phyloP scores from a whole-genome alignment of 768 basidiomycete species.

The Hygrophorus russula region DNA sequence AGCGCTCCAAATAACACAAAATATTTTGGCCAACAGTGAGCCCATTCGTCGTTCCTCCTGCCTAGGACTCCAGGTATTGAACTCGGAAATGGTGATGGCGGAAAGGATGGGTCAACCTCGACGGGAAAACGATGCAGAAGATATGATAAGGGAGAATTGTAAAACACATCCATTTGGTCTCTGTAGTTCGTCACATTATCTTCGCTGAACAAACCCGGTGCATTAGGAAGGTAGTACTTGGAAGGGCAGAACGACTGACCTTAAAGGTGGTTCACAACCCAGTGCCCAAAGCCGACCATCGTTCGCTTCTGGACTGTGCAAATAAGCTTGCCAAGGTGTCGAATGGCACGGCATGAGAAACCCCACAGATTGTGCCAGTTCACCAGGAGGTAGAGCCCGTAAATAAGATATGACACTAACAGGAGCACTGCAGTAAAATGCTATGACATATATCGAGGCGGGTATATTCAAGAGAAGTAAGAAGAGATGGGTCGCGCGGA shows the following conservation, averaged over 20 bases:
- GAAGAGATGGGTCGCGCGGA: constrained; percentile 23
- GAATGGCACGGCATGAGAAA: constrained; percentile 97
- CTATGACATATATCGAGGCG: constrained; percentile 54
- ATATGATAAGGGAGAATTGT: constrained; percentile 56
- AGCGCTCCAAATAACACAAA: constrained; percentile 79
- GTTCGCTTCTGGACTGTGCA: constrained; percentile 55
- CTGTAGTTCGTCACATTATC: constrained; percentile 46
- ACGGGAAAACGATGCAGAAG: constrained; percentile 56
- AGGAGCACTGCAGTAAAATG: constrained; percentile 73
- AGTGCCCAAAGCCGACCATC: constrained; percentile 66
- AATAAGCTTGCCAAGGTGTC: constrained; percentile 81
- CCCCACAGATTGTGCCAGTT: constrained; percentile 47
- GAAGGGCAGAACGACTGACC: constrained; percentile 35
- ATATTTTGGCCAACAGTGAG: constrained; percentile 73
- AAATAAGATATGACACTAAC: constrained; percentile 65
- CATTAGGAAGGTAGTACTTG: background rate
- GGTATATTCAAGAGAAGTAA: constrained; percentile 47
- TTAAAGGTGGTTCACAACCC: constrained; percentile 86
- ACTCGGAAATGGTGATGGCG: constrained; percentile 44
- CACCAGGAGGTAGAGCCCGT: constrained; percentile 34
- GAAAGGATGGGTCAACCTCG: constrained; percentile 50
- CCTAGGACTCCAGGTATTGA: constrained; percentile 32
- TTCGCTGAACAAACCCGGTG: constrained; percentile 22
- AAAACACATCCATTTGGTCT: constrained; percentile 82
- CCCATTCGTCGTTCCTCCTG: constrained; percentile 34